Evolutionary conservation across 73 alveolate genomes (phyloP), one percentile per base, ranked within the genome.

Genomic region (Breviolum minutum): DNA sequence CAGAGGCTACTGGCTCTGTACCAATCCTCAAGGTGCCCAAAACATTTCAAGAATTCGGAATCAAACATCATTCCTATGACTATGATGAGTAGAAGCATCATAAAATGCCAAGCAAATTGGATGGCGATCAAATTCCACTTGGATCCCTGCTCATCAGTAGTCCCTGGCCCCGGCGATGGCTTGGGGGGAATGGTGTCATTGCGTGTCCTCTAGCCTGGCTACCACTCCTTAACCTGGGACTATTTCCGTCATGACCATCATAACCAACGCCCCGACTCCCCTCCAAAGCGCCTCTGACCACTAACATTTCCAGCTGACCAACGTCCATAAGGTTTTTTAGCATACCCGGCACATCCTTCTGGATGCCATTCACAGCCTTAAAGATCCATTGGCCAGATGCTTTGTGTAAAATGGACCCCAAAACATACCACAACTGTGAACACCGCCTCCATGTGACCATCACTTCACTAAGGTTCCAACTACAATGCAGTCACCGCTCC

Each of bases 401-500:
- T 40, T 40, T 14, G 77, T 14, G 17, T 22, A 68, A 68, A 68
- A 22, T 17, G 77, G n/a, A 68, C 77, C n/a, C 17, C 77, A 22
- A 68, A 22, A 68, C 54, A 40, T 40, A 40, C 54, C 5, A 40
- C 54, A 40, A 40, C 54, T 40, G 54, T 40, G 54, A 40, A 40
- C 54, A 40, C 54, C 54, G 54, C 54, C 0, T 40, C 54, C 54
- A 40, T 40, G 54, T 40, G 3, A 40, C 54, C 54, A 40, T 40
- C 54, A 3, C 54, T 40, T 40, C 77, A 10, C 90, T 74, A 64
- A 54, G 90, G 81, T 64, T 60, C 71, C 29, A 11, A 16, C 98
- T 48, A 92, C 98, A 48, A 92, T 92, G 98, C 98, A 92, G 87
- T 92, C 98, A 68, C 98, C 98, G 66, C 98, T 92, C 98, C 98